These are phyloP conservation scores for Blastobotrys ciferrii DNA, from an alignment of 1,139 yeast species.

Conservation along the genomic window DNA sequence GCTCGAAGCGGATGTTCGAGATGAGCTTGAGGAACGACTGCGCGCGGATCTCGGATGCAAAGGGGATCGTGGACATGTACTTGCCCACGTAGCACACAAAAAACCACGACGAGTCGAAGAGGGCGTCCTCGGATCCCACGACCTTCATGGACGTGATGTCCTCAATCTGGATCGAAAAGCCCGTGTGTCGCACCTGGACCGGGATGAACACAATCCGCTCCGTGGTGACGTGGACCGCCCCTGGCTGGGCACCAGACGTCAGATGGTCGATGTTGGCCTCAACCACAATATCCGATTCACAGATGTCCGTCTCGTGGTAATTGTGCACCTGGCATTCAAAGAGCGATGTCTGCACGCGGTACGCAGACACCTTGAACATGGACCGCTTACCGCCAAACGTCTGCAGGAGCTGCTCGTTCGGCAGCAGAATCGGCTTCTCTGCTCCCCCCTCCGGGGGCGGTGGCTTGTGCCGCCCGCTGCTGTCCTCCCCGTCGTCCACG, in stretches of 20 bases:
- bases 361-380: slow-evolving; percentile 20
- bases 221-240: slow-evolving; percentile 33
- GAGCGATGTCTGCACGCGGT: slow-evolving; percentile 21
- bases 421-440: slow-evolving; percentile 31
- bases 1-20: slow-evolving; percentile 35
- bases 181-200: slow-evolving; percentile 14
- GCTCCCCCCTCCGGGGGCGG: slow-evolving; percentile 17
- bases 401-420: slow-evolving; percentile 35
- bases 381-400: slow-evolving; percentile 27
- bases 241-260: slow-evolving; percentile 26
- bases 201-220: slow-evolving; percentile 34
- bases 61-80: slow-evolving; percentile 31
- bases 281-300: slow-evolving; percentile 4
- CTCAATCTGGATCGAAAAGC: slow-evolving; percentile 30
- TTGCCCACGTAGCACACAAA: slow-evolving; percentile 28
- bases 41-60: slow-evolving; percentile 29
- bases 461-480: slow-evolving; percentile 10
- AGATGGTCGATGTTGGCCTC: slow-evolving; percentile 25
- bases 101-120: slow-evolving; percentile 23
- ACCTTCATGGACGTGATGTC: slow-evolving; percentile 32
- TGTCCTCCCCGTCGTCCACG: not conserved
- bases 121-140: slow-evolving; percentile 23
- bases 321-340: slow-evolving; percentile 16
- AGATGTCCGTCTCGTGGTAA: not conserved
- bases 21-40: slow-evolving; percentile 32